Evolutionary conservation across 2,329 filamentous ascomycete species (phyloP).

Genomic region (Hymenoscyphus fraxineus): DNA sequence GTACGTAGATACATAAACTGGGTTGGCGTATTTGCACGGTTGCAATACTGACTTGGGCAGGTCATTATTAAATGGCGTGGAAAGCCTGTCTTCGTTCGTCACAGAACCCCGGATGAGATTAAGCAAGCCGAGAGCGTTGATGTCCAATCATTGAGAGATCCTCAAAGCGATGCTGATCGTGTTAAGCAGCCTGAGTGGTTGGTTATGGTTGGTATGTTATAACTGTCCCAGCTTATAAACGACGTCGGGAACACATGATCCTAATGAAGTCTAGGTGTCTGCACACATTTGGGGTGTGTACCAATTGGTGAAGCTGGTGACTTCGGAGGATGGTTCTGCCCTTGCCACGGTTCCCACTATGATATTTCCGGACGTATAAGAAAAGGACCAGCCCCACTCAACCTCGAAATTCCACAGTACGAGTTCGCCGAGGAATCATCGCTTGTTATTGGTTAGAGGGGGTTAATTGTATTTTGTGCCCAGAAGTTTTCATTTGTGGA

Average conservation of each 20-base stretch:
- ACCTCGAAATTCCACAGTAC: slow-evolving; percentile 91
- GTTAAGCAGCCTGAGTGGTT: slow-evolving; percentile 99
- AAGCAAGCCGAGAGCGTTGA: slow-evolving; percentile 88
- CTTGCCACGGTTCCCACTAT: slow-evolving; percentile 99
- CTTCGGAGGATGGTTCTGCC: slow-evolving; percentile 99
- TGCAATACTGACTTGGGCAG: slow-evolving; percentile 41
- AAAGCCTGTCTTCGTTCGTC: slow-evolving; percentile 99
- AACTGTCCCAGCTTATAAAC: neutral
- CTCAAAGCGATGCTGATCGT: slow-evolving; percentile 84
- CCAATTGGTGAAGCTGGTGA: slow-evolving; percentile 98
- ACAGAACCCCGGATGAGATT: slow-evolving; percentile 92
- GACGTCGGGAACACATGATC: slow-evolving; percentile 7
- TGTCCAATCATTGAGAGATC: slow-evolving; percentile 80
- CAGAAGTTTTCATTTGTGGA: slow-evolving; percentile 38
- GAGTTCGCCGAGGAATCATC: slow-evolving; percentile 87
- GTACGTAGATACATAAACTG: slow-evolving; percentile 50
- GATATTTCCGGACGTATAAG: slow-evolving; percentile 98
- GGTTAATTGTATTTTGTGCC: slow-evolving; percentile 11
- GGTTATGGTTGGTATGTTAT: slow-evolving; percentile 80
- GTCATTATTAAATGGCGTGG: slow-evolving; percentile 99
- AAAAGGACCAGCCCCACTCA: slow-evolving; percentile 94
- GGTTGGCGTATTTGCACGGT: neutral
- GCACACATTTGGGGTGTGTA: slow-evolving; percentile 98
- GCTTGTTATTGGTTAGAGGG: slow-evolving; percentile 81
- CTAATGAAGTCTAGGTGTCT: slow-evolving; percentile 64